Conservation (phyloP, 2,329 filamentous ascomycete genomes). For the Aspergillus sp. region DNA sequence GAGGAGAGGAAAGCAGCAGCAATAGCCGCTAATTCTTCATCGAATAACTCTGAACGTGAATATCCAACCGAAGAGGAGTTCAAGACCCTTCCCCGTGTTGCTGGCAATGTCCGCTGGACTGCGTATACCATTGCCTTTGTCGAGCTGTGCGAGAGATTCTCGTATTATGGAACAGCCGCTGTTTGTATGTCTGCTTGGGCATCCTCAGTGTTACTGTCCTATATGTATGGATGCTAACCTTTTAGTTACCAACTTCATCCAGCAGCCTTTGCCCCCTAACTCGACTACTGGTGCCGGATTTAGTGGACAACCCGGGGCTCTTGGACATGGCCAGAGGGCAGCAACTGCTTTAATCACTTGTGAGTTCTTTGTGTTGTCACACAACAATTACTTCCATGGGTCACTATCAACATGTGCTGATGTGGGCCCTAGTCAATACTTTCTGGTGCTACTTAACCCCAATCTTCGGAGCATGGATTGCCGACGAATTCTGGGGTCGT, state of each 20-base stretch:
- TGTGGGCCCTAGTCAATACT: slow-evolving; percentile 47
- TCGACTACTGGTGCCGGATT: slow-evolving; percentile 54
- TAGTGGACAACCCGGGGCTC: slow-evolving; percentile 48
- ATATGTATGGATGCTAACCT: neutral
- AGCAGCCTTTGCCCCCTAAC: slow-evolving; percentile 53
- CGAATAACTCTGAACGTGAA: slow-evolving; percentile 10
- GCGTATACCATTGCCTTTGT: slow-evolving; percentile 71
- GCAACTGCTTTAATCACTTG: slow-evolving; percentile 54
- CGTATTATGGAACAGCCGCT: slow-evolving; percentile 71
- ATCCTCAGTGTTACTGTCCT: neutral
- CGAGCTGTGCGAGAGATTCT: slow-evolving; percentile 74
- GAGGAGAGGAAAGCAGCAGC: slow-evolving; percentile 1
- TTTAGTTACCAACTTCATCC: slow-evolving; percentile 62
- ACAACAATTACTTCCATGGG: neutral
- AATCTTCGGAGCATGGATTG: slow-evolving; percentile 61
- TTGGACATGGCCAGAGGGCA: slow-evolving; percentile 60
- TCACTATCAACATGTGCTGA: neutral
- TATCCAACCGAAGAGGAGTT: slow-evolving; percentile 37
- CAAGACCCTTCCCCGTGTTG: slow-evolving; percentile 35
- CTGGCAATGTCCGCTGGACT: slow-evolving; percentile 57
- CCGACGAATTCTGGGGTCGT: slow-evolving; percentile 69
- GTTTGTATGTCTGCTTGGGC: slow-evolving; percentile 53
- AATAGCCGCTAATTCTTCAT: neutral
- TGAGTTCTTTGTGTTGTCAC: slow-evolving; percentile 17
- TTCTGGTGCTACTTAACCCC: slow-evolving; percentile 66